Evolutionary conservation across 805 yeast species (phyloP).

Genomic region (Candida cerambycidarum): DNA sequence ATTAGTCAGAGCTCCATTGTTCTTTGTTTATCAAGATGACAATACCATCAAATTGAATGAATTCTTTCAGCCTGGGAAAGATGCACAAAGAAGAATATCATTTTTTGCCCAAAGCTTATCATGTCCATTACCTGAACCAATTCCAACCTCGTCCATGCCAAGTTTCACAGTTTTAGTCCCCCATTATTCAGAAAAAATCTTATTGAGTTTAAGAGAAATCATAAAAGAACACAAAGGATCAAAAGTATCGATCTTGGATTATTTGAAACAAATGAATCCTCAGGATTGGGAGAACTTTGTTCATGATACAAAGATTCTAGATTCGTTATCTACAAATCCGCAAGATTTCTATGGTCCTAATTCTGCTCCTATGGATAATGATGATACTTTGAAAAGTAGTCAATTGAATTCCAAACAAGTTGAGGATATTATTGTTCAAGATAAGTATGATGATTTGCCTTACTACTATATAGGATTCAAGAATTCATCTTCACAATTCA

Average conservation of each 20-base stretch:
- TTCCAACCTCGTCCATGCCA: slow-evolving; percentile 49
- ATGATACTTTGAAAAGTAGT: not conserved
- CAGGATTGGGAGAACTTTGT: slow-evolving; percentile 83
- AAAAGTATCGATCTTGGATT: slow-evolving; percentile 66
- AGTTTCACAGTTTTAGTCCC: slow-evolving; percentile 52
- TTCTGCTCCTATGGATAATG: not conserved
- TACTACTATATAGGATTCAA: slow-evolving; percentile 73
- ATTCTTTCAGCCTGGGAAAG: slow-evolving; percentile 45
- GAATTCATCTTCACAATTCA: slow-evolving; percentile 59
- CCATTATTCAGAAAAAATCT: slow-evolving; percentile 51
- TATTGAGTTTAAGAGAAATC: slow-evolving; percentile 44
- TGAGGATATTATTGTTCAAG: slow-evolving; percentile 1
- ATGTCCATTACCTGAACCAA: slow-evolving; percentile 48
- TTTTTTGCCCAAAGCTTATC: slow-evolving; percentile 56
- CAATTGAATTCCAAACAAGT: not conserved
- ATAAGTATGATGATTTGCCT: slow-evolving; percentile 57
- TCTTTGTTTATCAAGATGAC: slow-evolving; percentile 51
- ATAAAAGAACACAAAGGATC: slow-evolving; percentile 47
- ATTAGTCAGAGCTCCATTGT: slow-evolving; percentile 39
- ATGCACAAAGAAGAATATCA: slow-evolving; percentile 52
- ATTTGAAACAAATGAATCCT: slow-evolving; percentile 68
- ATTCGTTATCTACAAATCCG: slow-evolving; percentile 3
- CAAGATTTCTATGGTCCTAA: not conserved
- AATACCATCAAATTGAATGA: slow-evolving; percentile 34
- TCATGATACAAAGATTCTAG: slow-evolving; percentile 59